Conservation (phyloP, 495 filamentous ascomycete species). For the Aspergillus bertholletiae region DNA sequence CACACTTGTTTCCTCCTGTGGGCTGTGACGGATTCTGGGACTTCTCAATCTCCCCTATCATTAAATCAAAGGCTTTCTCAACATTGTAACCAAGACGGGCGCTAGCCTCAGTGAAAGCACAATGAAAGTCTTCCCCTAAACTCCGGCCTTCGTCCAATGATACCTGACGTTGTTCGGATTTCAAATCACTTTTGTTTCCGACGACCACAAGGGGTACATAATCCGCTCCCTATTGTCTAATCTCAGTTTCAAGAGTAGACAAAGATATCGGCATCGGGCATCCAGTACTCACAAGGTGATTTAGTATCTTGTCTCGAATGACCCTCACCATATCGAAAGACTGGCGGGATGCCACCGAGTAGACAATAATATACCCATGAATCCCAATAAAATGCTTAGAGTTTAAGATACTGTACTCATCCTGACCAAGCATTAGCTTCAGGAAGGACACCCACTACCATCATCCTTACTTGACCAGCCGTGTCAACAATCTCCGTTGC, state of each 20-base stretch:
- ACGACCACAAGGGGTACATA: conserved; percentile 91
- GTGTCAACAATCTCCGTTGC: conserved; percentile 98
- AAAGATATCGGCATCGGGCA: background rate
- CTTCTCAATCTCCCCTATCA: conserved; percentile 95
- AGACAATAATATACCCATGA: conserved; percentile 98
- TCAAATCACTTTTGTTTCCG: conserved; percentile 94
- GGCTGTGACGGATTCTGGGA: conserved; percentile 85
- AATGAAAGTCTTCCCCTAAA: conserved; percentile 80
- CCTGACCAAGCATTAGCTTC: conserved; percentile 48
- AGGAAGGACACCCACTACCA: conserved; percentile 6
- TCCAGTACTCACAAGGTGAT: conserved; percentile 71
- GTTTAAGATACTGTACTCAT: conserved; percentile 97
- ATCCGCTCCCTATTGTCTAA: conserved; percentile 70
- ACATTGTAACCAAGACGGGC: conserved; percentile 95
- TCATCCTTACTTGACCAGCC: conserved; percentile 76
- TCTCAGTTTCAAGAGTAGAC: background rate
- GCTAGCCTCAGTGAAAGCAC: conserved; percentile 91
- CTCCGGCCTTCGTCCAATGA: conserved; percentile 75
- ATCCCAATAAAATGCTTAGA: conserved; percentile 99
- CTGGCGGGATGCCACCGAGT: conserved; percentile 87
- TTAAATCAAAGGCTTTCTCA: conserved; percentile 83
- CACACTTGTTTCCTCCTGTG: conserved; percentile 72
- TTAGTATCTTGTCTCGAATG: conserved; percentile 95
- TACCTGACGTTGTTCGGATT: conserved; percentile 90
- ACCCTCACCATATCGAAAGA: conserved; percentile 96